These are phyloP conservation scores for Barnettozyma californica DNA, from an alignment of 805 yeast species.

Conservation along the genomic window DNA sequence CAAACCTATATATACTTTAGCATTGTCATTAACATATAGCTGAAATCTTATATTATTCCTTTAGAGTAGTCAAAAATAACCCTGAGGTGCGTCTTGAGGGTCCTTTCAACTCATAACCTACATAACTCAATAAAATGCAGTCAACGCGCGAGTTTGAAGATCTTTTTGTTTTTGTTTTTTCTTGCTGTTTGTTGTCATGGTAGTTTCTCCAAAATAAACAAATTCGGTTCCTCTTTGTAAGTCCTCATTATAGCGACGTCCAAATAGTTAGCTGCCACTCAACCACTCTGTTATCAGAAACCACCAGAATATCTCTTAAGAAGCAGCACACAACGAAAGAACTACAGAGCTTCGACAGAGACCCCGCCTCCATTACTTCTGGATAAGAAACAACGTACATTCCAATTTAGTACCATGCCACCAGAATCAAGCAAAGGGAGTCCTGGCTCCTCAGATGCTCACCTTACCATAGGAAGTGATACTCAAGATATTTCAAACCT, in stretches of 20 bases:
- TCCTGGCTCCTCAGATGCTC: not conserved
- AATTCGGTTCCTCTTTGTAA: not conserved
- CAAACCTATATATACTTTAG: not conserved
- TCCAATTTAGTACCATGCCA: not conserved
- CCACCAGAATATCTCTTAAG: too few species aligned
- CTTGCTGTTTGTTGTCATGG: not conserved
- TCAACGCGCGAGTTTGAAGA: not conserved
- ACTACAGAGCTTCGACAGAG: too few species aligned
- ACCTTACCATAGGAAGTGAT: not conserved
- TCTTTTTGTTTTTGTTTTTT: not conserved
- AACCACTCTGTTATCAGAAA: too few species aligned
- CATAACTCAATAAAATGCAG: too few species aligned
- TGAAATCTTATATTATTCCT: too few species aligned
- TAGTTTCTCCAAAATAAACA: not conserved
- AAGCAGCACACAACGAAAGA: not conserved
- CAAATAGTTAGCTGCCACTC: too few species aligned
- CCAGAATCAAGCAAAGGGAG: not conserved
- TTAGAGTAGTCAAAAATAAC: too few species aligned
- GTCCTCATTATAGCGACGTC: too few species aligned
- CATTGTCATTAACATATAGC: not conserved
- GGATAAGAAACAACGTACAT: not conserved
- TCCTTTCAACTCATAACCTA: not conserved
- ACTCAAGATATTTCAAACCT: not conserved
- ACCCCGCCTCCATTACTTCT: not conserved
- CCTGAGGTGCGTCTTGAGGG: not conserved